Evolutionary conservation across 2,329 filamentous ascomycete species (phyloP), one percentile per base, ranked within the genome.

Genomic region (Teratosphaeria nubilosa): DNA sequence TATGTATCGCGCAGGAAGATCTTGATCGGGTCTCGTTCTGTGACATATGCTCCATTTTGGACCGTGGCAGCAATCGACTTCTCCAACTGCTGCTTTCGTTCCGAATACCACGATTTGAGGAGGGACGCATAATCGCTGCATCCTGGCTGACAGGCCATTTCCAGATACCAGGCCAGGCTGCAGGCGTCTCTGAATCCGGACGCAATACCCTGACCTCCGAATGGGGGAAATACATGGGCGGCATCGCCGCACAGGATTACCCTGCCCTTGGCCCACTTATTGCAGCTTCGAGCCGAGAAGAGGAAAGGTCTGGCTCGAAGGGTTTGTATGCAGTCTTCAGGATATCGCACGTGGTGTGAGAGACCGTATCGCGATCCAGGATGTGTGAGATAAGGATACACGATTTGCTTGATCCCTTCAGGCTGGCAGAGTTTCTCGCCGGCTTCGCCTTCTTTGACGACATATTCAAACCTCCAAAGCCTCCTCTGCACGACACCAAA

Each of bases 201-300:
- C 2, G 70, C 68, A 37, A 76, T 76, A 2, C 75, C 74, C 61
- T 76, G 74, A 1, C 74, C 75, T 1, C 72, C 74, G 58, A 76
- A 80, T 2, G 78, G 78, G 5, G 78, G 79, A 58, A 80, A 80
- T 4, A 80, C 79, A 64, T 81, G 78, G 1, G 78, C 78, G 5
- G 78, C 72, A 60, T 81, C 78, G 16, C 79, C 78, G 50, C 74
- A 75, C 0, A 81, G 66, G 27, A 79, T 70, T 0, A 74, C 74
- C 5, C 74, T 68, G 9, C 68, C 70, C 13, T 71, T 62, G 22
- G 72, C 71, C 79, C 79, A 81, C 37, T 68, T 71, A 58, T 80
- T 79, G 58, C 76, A 77, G 50, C 74, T 74, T 56, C 75, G 72
- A 22, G 75, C 74, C 0, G 57, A 51, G 61, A 80, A 81, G 0